These are phyloP conservation scores for Termitomyces sp. DNA, from an alignment of 768 basidiomycete genomes.

Conservation along the genomic window DNA sequence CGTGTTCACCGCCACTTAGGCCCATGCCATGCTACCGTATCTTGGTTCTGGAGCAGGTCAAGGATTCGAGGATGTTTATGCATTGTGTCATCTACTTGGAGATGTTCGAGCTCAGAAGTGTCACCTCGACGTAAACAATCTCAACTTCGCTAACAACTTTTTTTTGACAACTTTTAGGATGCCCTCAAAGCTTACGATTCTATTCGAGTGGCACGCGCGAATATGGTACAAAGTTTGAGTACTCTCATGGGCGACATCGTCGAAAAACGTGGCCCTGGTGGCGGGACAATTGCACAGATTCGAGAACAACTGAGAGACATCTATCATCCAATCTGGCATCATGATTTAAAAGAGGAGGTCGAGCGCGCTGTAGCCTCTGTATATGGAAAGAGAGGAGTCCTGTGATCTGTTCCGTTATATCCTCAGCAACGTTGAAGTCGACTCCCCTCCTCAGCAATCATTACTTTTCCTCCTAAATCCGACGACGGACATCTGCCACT, in stretches of 20 bases:
- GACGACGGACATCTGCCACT: slow-evolving; percentile 19
- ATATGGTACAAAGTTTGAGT: slow-evolving; percentile 40
- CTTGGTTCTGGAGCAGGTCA: slow-evolving; percentile 56
- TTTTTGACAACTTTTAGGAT: slow-evolving; percentile 21
- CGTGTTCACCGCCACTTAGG: slow-evolving; percentile 22
- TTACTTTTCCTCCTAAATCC: slow-evolving; percentile 27
- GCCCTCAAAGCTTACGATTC: slow-evolving; percentile 41
- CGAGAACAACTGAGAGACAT: slow-evolving; percentile 28
- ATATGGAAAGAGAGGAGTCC: slow-evolving; percentile 1
- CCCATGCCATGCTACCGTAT: slow-evolving; percentile 57
- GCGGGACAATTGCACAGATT: slow-evolving; percentile 24
- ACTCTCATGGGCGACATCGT: slow-evolving; percentile 37
- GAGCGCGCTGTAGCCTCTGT: slow-evolving; percentile 20
- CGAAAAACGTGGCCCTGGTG: slow-evolving; percentile 30
- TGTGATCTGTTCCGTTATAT: not conserved
- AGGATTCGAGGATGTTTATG: slow-evolving; percentile 51
- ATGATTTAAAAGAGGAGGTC: slow-evolving; percentile 39
- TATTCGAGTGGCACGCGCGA: slow-evolving; percentile 41
- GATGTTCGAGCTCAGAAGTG: slow-evolving; percentile 33
- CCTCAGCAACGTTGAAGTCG: not conserved
- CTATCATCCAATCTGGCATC: slow-evolving; percentile 46
- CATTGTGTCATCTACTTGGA: slow-evolving; percentile 39
- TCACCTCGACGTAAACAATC: slow-evolving; percentile 34
- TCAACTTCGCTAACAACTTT: not conserved
- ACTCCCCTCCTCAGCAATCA: slow-evolving; percentile 23